phyloP scores from a whole-genome alignment of 495 filamentous ascomycete genomes.

The Xylaria castorea region DNA sequence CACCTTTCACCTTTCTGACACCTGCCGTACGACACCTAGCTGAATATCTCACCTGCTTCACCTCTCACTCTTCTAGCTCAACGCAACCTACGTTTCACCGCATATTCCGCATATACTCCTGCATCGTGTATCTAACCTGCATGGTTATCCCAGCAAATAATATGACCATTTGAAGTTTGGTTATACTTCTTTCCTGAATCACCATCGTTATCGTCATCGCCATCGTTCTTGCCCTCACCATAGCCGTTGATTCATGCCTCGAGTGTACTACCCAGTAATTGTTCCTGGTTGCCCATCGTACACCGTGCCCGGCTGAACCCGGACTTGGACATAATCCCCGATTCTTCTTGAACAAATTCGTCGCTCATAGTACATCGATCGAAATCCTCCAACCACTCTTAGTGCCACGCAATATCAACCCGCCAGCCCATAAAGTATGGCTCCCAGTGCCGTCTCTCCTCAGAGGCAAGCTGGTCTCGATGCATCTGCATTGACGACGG shows the following conservation, averaged over 20 bases:
- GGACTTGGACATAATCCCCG: background rate
- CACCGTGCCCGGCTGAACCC: background rate
- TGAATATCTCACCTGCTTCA: conserved; percentile 2
- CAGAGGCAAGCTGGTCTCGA: conserved; percentile 38
- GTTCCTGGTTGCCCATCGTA: background rate
- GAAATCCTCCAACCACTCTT: background rate
- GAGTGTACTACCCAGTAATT: background rate
- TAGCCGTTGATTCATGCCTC: background rate
- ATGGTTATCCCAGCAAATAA: background rate
- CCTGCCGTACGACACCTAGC: background rate
- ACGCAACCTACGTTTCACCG: conserved; percentile 1
- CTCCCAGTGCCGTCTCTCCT: conserved; percentile 54
- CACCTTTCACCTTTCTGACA: background rate
- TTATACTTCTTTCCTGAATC: background rate
- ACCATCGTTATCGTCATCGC: background rate
- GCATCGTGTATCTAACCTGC: background rate
- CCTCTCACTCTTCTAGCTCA: background rate
- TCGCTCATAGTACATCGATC: background rate
- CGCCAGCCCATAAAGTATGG: conserved; percentile 43
- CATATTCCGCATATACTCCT: background rate
- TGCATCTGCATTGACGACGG: conserved; percentile 42
- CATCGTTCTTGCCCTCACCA: background rate
- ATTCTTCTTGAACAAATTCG: background rate
- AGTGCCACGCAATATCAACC: background rate
- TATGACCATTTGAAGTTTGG: background rate